Base-by-base conservation (phyloP, 805 yeast species). In the Wickerhamomyces xylosicus region DNA sequence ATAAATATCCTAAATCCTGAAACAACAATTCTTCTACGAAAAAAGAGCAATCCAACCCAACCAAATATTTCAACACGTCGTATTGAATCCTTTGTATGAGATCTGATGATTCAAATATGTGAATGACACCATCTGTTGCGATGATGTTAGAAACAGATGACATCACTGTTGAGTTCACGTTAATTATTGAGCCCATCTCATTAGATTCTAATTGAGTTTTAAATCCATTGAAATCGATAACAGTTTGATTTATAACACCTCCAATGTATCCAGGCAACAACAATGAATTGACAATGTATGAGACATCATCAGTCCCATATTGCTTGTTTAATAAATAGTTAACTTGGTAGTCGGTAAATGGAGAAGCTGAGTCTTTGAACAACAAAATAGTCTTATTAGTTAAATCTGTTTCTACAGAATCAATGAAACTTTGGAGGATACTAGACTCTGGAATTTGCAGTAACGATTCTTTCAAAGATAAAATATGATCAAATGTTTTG, bases 1-100 rank as follows among this genome's bases (percentile, higher is more conserved):
- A 71, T 36, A 85, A 57, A 34, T 68, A 44, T 2, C 64, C 58
- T 16, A 85, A 57, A 11, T 71, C 68, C 41, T 87, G 71, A 38
- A 84, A 72, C 34, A 73, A 64, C 14, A 85, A 47, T 48, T 85
- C 95, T n/a, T 71, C 68, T 5, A 84, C 89, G 54, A 85, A 77
- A 20, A 65, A 65, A 3, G 79, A 64, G 37, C 75, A 77, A 42
- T 77, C 70, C 34, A 77, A 53, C 0, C 84, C 86, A 38, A 72
- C 61, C 3, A 81, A 54, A 47, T 75, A 71, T 50, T 76, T 79
- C 45, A 76, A 66, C 1, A 75, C 72, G 25, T 75, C 74, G 47
- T 75, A 72, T 2, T 43, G 46, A 16, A 72, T 38, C 1, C 40
- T 27, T 0, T 45, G 54, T 20, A 45, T 40, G 21, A 59, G 37